Percentiles rank a stretch among this genome's conserved stretches.
Conservation (phyloP, 306 rosid genomes). For the Ormosia emarginata region DNA sequence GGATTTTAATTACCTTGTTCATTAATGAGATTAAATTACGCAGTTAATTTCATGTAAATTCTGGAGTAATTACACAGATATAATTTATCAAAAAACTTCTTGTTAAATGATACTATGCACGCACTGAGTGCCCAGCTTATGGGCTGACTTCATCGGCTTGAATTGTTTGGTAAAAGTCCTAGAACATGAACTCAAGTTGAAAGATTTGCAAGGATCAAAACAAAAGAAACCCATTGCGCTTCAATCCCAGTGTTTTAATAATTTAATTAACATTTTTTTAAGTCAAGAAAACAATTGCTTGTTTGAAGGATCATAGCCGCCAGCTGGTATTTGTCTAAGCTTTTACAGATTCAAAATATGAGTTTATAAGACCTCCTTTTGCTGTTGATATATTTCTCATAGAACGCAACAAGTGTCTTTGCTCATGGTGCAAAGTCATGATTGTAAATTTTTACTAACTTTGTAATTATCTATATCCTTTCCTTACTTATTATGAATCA, state of each 20-base stretch:
- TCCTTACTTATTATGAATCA: no score
- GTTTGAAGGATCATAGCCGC: neutral
- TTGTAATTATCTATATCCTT: no score
- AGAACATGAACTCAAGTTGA: neutral
- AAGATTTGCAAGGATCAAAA: neutral
- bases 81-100: neutral
- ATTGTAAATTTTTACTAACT: no score
- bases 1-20: neutral
- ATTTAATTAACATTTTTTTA: neutral
- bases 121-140: neutral
- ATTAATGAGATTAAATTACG: neutral
- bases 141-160: neutral
- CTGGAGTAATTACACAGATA: neutral
- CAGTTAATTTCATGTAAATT: neutral
- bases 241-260: neutral
- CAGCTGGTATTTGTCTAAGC: neutral
- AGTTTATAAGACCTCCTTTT: no score
- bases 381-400: no score
- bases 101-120: neutral
- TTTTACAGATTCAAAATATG: neutral
- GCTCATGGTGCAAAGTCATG: no score
- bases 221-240: neutral
- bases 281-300: neutral
- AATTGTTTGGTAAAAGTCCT: neutral
- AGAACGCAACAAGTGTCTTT: no score